phyloP scores from a whole-genome alignment of 345 rosid species.

The Arabidopsis suecica region DNA sequence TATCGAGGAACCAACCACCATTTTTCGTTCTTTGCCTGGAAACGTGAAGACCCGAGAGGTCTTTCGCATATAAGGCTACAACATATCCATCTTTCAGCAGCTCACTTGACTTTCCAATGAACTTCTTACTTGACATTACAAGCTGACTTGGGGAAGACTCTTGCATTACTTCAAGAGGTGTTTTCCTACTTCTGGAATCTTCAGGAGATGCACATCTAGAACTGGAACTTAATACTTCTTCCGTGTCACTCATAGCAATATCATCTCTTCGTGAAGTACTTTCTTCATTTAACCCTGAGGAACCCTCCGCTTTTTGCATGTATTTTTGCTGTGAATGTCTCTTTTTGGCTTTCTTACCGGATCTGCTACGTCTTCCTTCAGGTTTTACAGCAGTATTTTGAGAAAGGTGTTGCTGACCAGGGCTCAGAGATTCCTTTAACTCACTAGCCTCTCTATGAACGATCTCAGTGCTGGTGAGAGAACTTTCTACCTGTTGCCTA shows the following conservation, averaged over 20 bases:
- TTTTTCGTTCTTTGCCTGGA: constrained; percentile 96
- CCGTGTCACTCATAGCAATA: constrained; percentile 88
- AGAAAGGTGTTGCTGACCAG: constrained; percentile 60
- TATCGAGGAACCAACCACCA: constrained; percentile 96
- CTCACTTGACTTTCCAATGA: constrained; percentile 61
- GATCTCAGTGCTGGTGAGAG: constrained; percentile 59
- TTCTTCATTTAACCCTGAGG: constrained; percentile 67
- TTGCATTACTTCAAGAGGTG: constrained; percentile 67
- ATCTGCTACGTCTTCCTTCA: constrained; percentile 77
- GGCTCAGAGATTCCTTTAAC: constrained; percentile 60
- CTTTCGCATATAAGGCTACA: constrained; percentile 85
- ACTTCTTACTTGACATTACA: constrained; percentile 59
- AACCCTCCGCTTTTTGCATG: constrained; percentile 64
- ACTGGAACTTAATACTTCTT: constrained; percentile 77
- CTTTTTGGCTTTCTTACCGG: constrained; percentile 95
- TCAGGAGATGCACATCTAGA: constrained; percentile 86
- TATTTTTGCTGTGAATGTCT: constrained; percentile 81
- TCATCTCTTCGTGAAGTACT: constrained; percentile 79
- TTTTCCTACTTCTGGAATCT: constrained; percentile 82
- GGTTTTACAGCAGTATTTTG: constrained; percentile 52
- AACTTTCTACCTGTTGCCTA: constrained; percentile 55
- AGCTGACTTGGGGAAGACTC: constrained; percentile 58
- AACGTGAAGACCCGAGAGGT: constrained; percentile 69
- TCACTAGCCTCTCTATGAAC: constrained; percentile 55
- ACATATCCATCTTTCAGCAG: constrained; percentile 88